Conservation (phyloP, 1,139 yeast genomes). For the Torulaspora pretoriensis region DNA sequence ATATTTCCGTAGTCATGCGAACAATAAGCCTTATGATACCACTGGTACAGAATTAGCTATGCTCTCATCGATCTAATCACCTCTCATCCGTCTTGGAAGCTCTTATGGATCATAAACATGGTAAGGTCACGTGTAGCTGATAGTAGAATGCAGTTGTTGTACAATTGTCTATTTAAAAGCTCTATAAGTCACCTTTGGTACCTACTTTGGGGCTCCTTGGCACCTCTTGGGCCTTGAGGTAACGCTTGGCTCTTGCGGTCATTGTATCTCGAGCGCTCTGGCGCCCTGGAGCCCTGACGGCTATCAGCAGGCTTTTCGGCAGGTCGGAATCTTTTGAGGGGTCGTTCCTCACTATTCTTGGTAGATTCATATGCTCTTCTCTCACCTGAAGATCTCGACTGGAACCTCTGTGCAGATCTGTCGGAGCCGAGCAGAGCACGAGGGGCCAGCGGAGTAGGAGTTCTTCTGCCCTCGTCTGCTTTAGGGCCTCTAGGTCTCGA, state of each 20-base stretch:
- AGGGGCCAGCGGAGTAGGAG: slow-evolving; percentile 7
- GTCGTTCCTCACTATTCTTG: slow-evolving; percentile 8
- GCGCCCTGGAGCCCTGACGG: background rate
- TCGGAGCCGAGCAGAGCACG: slow-evolving; percentile 11
- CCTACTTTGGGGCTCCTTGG: slow-evolving; percentile 18
- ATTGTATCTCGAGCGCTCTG: slow-evolving; percentile 11
- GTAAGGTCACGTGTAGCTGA: background rate
- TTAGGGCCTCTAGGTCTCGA: slow-evolving; percentile 4
- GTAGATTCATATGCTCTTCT: slow-evolving; percentile 4
- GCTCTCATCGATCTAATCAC: no score
- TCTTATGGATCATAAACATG: no score
- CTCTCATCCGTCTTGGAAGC: no score
- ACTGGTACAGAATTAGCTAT: no score
- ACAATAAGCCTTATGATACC: background rate
- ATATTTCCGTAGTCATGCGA: slow-evolving; percentile 23
- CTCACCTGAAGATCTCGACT: background rate
- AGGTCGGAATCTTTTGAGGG: slow-evolving; percentile 10
- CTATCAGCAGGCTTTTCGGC: slow-evolving; percentile 8
- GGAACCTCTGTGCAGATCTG: slow-evolving; percentile 10
- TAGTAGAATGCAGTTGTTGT: background rate
- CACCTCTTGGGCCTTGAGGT: slow-evolving; percentile 26
- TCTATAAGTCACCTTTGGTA: slow-evolving; percentile 21
- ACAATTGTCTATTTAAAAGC: background rate
- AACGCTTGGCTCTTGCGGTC: slow-evolving; percentile 12
- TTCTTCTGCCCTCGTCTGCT: slow-evolving; percentile 9